Conservation (phyloP, 805 yeast genomes). For the Lipomyces anomalus region DNA sequence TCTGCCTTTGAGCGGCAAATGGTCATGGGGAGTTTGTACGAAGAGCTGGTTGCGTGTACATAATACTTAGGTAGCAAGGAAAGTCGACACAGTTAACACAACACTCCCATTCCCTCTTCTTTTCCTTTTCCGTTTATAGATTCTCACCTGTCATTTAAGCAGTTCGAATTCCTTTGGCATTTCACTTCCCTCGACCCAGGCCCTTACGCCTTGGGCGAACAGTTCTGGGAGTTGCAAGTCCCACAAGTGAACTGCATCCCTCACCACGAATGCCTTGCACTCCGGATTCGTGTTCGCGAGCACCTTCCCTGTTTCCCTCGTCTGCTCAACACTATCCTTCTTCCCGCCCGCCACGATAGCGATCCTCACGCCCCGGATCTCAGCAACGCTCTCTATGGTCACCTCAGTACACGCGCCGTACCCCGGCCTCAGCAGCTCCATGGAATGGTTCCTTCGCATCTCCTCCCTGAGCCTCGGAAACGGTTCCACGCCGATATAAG, state of each 20-base stretch:
- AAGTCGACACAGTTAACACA: too few species aligned
- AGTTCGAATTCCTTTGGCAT: slow-evolving; percentile 3
- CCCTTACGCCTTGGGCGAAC: slow-evolving; percentile 1
- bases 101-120: too few species aligned
- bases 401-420: neutral
- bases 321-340: neutral
- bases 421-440: neutral
- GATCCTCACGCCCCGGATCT: slow-evolving; percentile 1
- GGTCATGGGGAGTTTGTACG: too few species aligned
- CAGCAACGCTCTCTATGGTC: neutral
- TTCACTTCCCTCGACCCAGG: neutral
- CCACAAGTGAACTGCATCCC: slow-evolving; percentile 3
- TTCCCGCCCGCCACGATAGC: slow-evolving; percentile 1
- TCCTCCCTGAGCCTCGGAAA: neutral
- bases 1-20: too few species aligned
- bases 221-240: slow-evolving; percentile 3
- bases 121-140: too few species aligned
- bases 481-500: neutral
- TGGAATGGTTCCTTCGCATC: neutral
- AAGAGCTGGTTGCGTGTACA: too few species aligned
- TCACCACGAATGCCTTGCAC: neutral
- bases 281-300: neutral
- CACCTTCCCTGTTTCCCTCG: slow-evolving; percentile 1
- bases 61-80: too few species aligned
- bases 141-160: too few species aligned